Base-by-base conservation (phyloP, 345 rosid species). In the Aurinia saxatilis region DNA sequence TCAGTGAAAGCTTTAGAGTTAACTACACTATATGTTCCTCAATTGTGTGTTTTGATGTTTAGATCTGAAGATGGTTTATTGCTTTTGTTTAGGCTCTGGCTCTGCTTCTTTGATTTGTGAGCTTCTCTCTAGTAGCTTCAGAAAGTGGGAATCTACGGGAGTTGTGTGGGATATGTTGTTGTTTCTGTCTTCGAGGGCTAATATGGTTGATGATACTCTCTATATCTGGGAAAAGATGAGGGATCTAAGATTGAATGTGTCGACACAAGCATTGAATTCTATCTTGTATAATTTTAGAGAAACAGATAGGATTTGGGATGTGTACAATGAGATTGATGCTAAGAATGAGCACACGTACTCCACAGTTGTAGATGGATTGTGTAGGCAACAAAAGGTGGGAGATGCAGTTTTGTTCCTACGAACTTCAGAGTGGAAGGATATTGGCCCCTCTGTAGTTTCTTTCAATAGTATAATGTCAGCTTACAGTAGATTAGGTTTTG, bases 121-220 rank as follows among this genome's bases (percentile, higher is more conserved):
- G 69, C 47, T 80, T 57, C 82, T 90, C 7, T 60, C 37, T 19
- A 72, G 48, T 50, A 56, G 75, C 75, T 87, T 87, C 60, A 37
- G 51, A n/a, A 61, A 63, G 5, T 83, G 85, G 84, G 78, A 77
- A 4, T 81, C 84, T 6, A 84, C 80, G 16, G 50, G 60, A 12
- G 18, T 76, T 5, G 82, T 90, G 51, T 84, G 95, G 88, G 95
- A 90, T 78, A 68, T 74, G 79, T 36, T 87, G 75, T 78, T 88
- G 50, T 84, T 81, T 80, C 78, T 81, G 62, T 79, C 78, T 68
- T 90, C 85, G n/a, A 81, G 95, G 60, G 72, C 55, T 1, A 76
- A 63, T 63, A 81, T 90, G 92, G 81, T 90, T 61, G 78, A 66
- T 58, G 95, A 90, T 70, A 86, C 95, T 10, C 76, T 80, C 18